Evolutionary conservation across 2,329 filamentous ascomycete species (phyloP), one percentile per base, ranked within the genome.

Genomic region (Berkeleyomyces basicola): DNA sequence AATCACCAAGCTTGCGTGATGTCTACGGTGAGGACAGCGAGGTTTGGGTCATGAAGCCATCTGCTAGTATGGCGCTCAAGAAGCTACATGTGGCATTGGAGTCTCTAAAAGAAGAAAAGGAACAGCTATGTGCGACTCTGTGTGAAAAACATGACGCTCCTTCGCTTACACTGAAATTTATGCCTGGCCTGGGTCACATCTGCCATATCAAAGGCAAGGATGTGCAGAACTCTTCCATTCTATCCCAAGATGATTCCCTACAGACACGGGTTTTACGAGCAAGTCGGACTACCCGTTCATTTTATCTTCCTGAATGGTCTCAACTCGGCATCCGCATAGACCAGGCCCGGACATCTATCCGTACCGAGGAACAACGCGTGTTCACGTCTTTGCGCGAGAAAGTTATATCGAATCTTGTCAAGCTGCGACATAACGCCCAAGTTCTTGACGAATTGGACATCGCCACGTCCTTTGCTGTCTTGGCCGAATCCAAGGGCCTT

Each of bases 401-500:
- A 59, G 90, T 96, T 0, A 84, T 97, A 3, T 75, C 81, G 57
- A 92, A 91, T 68, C 80, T 99, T 2, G 83, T 96, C 66, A 89
- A 86, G 69, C 81, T 99, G 11, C 85, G 93, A 4, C 87, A 87
- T 63, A 97, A 96, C 72, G 91, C 92, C 9, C 80, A 83, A n/a
- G 87, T 96, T 0, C 82, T 99, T 23, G 92, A 97, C 71, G 91
- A 96, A 72, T 81, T 99, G 7, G 93, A 99, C 73, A 87, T 99
- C 44, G 82, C 87, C 2, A 89, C 88, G 62, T 90, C 90, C 0
- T 95, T 95, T 70, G 90, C 93, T 2, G 79, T 78, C 3, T 78
- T 97, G 2, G 91, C 93, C 1, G 72, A 78, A 33, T 88, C 95
- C 70, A 85, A 88, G 66, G 76, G 79, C 57, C 83, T 93, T 67